Base-by-base conservation (phyloP, 495 filamentous ascomycete genomes). In the Pseudotulostoma volvatum region DNA sequence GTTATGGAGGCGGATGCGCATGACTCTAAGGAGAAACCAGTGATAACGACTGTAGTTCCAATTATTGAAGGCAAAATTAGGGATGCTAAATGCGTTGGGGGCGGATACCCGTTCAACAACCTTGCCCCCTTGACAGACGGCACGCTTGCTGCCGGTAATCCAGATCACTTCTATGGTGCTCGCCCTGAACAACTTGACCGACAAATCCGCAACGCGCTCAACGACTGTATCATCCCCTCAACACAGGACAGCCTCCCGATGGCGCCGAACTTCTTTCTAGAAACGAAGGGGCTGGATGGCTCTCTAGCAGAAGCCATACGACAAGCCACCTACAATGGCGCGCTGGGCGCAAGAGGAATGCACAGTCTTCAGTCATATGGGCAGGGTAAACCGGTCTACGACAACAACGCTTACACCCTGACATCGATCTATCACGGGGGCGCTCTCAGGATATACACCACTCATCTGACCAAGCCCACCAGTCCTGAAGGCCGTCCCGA, bases 281-380 rank as follows among this genome's bases (percentile, higher is more conserved):
- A 63, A 33, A 56, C 37, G 7, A 68, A 68, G 41, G 52, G 50
- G 1, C 51, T 53, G 0, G 28, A 40, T 34, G 66, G 63, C 20
- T 37, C 37, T 9, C 7, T 43, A 8, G 48, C 41, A 9, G 61
- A 63, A 11, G 52, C 48, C 35, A 20, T 14, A 40, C 51, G 56
- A 23, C 63, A 70, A 43, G 61, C 59, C 28, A 51, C 41, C 32
- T 55, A 63, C 45, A 48, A 63, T 40, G 63, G 65, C 14, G 65
- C 64, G 7, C 36, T 61, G 13, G 66, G 64, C 8, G 63, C 60
- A 19, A 60, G 62, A 36, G 63, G 40, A 20, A 68, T 69, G 51
- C 57, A 60, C 33, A 40, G 37, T 21, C 52, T 71, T 37, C 56
- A 63, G 48, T 63, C 52, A 41, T 68, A 66, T 36, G 44, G 46